These are phyloP conservation scores for Monosporascus sp. DNA, from an alignment of 2,329 filamentous ascomycete species.

Conservation along the genomic window DNA sequence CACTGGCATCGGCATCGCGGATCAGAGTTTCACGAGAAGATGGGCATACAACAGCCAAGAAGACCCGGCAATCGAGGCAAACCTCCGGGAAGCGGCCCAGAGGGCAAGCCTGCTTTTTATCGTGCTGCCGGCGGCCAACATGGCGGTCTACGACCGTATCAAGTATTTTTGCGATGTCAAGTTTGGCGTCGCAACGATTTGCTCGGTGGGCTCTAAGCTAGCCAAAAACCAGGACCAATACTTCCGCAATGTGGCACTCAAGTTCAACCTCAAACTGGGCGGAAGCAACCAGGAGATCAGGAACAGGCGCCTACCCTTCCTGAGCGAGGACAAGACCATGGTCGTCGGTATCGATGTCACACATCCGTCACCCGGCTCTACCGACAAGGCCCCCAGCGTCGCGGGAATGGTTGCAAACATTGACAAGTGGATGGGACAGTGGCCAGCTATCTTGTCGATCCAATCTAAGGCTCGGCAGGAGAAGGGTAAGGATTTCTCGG, in stretches of 20 bases:
- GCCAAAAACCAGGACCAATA: conserved; percentile 35
- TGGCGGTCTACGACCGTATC: conserved; percentile 48
- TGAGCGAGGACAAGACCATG: conserved; percentile 58
- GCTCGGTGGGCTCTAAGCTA: conserved; percentile 47
- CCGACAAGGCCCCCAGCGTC: conserved; percentile 55
- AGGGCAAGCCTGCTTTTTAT: conserved; percentile 41
- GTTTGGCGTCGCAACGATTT: conserved; percentile 55
- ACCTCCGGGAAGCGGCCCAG: conserved; percentile 13
- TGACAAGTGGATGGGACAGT: conserved; percentile 58
- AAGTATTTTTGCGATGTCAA: conserved; percentile 54
- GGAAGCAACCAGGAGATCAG: conserved; percentile 53
- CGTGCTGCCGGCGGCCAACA: conserved; percentile 37
- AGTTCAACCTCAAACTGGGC: conserved; percentile 61
- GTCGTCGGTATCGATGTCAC: conserved; percentile 71
- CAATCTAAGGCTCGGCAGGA: conserved; percentile 52
- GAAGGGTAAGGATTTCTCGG: conserved; percentile 34
- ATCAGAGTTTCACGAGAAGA: too few species aligned
- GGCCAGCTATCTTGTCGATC: conserved; percentile 58
- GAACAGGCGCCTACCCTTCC: conserved; percentile 40
- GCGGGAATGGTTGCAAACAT: conserved; percentile 65
- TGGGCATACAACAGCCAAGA: background rate
- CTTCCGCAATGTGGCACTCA: conserved; percentile 51
- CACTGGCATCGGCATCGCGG: background rate
- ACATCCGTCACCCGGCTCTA: conserved; percentile 63
- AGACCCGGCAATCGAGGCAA: background rate